These are phyloP conservation scores for Westerdykella ornata DNA, from an alignment of 2,329 filamentous ascomycete species.

Conservation along the genomic window DNA sequence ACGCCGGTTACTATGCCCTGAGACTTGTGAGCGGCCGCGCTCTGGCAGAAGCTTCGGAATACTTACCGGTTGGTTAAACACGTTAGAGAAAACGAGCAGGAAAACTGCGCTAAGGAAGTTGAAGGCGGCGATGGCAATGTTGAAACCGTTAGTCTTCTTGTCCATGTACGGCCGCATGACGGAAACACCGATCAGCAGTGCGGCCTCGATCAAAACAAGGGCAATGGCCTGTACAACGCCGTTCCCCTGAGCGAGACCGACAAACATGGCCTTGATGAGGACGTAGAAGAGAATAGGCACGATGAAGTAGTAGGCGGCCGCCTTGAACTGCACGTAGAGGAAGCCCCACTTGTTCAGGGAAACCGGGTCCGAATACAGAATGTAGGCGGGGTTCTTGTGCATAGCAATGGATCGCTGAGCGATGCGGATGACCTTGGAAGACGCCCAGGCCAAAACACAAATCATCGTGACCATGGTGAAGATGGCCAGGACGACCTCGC, in stretches of 20 bases:
- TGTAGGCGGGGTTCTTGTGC: slow-evolving; percentile 96
- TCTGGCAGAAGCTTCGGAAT: neutral
- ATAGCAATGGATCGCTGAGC: slow-evolving; percentile 81
- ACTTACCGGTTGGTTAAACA: slow-evolving; percentile 73
- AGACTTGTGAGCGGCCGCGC: slow-evolving; percentile 11
- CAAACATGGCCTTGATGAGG: slow-evolving; percentile 82
- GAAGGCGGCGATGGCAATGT: slow-evolving; percentile 81
- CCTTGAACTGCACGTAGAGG: slow-evolving; percentile 93
- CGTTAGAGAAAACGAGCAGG: slow-evolving; percentile 76
- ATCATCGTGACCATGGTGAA: slow-evolving; percentile 82
- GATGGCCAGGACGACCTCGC: slow-evolving; percentile 77
- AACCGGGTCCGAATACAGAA: slow-evolving; percentile 91
- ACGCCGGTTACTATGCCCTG: slow-evolving; percentile 73
- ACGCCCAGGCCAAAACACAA: slow-evolving; percentile 73
- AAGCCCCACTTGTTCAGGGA: slow-evolving; percentile 97
- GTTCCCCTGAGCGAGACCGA: slow-evolving; percentile 68
- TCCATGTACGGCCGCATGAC: slow-evolving; percentile 95
- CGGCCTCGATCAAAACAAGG: slow-evolving; percentile 75
- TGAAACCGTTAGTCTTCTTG: slow-evolving; percentile 95
- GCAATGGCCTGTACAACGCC: slow-evolving; percentile 72
- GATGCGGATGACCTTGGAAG: slow-evolving; percentile 81
- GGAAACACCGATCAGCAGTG: slow-evolving; percentile 66
- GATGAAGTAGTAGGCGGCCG: slow-evolving; percentile 92
- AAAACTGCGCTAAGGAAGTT: slow-evolving; percentile 91
- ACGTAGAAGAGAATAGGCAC: slow-evolving; percentile 71